Evolutionary conservation across 495 filamentous ascomycete genomes (phyloP), one percentile per base, ranked within the genome.

Genomic region (Penicillium roqueforti): DNA sequence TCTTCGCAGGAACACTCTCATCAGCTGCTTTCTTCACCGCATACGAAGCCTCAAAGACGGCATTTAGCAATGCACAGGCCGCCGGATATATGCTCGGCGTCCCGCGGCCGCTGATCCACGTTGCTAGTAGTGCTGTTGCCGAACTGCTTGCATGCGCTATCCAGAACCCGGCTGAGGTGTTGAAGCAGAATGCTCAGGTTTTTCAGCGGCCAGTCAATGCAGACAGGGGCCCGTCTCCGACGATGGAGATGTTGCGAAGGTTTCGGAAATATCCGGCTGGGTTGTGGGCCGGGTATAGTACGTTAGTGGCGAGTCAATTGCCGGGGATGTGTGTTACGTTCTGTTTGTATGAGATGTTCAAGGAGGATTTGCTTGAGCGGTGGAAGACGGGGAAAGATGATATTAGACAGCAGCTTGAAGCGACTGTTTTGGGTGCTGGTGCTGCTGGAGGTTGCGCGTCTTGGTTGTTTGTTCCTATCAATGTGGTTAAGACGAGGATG

Each of bases 161-260:
- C 19, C 16, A 44, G 3, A 56, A 56, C 31, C 54, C 54, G 4
- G 54, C 47, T 3, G 54, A 56, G 32, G 54, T 56, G 10, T 31
- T 56, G 28, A 56, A 56, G 38, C 54, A 56, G 47, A 56, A 56
- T 56, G 54, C 54, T 0, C 54, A 56, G 40, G 39, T 56, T 51
- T n/a, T 41, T n/a, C 54, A 41, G 18, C 26, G 18, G 10, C 18
- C 49, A 11, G 7, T 16, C 16, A 8, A 22, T n/a, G 29, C 45
- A 3, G 13, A 9, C 13, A 19, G 11, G 4, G 28, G 39, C 9
- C 28, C 39, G 6, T 26, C 42, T 19, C 29, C 34, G 11, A 36
- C 54, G 3, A 16, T 46, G 20, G 19, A 26, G 28, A 56, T 51
- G 5, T 2, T 56, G 31, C 51, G 42, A n/a, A 29, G 29, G 11